Conservation (phyloP, 169 alveolate species). For the Miamiensis avidus region DNA sequence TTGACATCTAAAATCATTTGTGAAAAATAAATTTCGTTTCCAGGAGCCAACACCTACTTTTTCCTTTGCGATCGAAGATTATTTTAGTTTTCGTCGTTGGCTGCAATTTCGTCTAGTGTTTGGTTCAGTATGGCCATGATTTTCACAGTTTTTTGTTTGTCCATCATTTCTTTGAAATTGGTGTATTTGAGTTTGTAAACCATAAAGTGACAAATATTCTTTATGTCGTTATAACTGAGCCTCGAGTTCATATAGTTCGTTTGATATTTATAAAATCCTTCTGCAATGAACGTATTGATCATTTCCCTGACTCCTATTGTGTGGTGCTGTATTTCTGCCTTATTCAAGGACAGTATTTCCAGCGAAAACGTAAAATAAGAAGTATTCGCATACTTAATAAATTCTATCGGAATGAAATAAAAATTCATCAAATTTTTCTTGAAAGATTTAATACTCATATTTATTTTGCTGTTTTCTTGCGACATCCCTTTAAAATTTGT, state of each 20-base stretch:
- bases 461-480: not conserved
- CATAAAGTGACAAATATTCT: constrained; percentile 29
- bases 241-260: constrained; percentile 48
- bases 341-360: not conserved
- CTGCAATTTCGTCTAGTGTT: not conserved
- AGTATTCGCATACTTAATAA: constrained; percentile 11
- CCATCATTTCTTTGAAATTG: not conserved
- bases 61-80: not conserved
- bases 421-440: constrained; percentile 6
- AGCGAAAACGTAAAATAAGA: constrained; percentile 7
- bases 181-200: constrained; percentile 32
- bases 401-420: constrained; percentile 15
- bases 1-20: not conserved
- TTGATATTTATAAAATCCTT: constrained; percentile 45
- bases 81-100: not conserved
- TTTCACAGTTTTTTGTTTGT: not conserved
- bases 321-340: constrained; percentile 3
- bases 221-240: constrained; percentile 35
- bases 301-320: constrained; percentile 27
- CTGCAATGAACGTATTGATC: constrained; percentile 40
- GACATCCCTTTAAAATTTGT: not conserved
- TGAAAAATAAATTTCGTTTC: not conserved
- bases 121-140: not conserved
- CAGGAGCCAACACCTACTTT: not conserved
- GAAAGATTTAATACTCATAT: not conserved